phyloP scores from a whole-genome alignment of 164 flowering plant genomes.

The Nelumbo lutea region DNA sequence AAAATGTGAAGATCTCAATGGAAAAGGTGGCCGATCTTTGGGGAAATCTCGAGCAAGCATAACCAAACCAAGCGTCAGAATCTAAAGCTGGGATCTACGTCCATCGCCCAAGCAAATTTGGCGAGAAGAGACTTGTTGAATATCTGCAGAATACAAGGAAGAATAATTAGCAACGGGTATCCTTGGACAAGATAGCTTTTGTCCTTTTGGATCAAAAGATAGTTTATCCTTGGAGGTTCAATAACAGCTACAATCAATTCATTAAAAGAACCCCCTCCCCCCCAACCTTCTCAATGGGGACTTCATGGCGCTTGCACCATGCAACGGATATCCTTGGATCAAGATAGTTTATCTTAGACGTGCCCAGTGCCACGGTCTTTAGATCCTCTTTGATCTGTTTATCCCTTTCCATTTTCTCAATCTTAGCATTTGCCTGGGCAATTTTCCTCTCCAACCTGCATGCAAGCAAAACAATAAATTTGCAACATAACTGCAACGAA shows the following conservation, averaged over 20 bases:
- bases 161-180: background rate
- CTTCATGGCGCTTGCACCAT: slow-evolving; percentile 99
- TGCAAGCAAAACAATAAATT: background rate
- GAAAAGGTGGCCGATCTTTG: slow-evolving; percentile 1
- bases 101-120: slow-evolving; percentile 98
- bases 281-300: slow-evolving; percentile 92
- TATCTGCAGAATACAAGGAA: slow-evolving; percentile 38
- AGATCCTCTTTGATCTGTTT: slow-evolving; percentile 80
- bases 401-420: slow-evolving; percentile 75
- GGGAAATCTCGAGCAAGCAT: background rate
- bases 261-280: too few relatives aligned
- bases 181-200: background rate
- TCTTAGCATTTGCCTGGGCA: slow-evolving; percentile 55
- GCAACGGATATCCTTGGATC: slow-evolving; percentile 98
- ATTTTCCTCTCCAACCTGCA: slow-evolving; percentile 82
- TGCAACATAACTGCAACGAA: background rate
- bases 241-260: too few relatives aligned
- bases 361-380: slow-evolving; percentile 92
- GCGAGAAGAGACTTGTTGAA: slow-evolving; percentile 91
- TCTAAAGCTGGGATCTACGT: slow-evolving; percentile 87
- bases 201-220: too few relatives aligned
- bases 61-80: slow-evolving; percentile 39
- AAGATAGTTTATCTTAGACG: slow-evolving; percentile 91
- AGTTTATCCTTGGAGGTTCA: too few relatives aligned
- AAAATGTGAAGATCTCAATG: background rate